phyloP scores from a whole-genome alignment of 2,329 filamentous ascomycete species.

The Tympanopsis confertula region DNA sequence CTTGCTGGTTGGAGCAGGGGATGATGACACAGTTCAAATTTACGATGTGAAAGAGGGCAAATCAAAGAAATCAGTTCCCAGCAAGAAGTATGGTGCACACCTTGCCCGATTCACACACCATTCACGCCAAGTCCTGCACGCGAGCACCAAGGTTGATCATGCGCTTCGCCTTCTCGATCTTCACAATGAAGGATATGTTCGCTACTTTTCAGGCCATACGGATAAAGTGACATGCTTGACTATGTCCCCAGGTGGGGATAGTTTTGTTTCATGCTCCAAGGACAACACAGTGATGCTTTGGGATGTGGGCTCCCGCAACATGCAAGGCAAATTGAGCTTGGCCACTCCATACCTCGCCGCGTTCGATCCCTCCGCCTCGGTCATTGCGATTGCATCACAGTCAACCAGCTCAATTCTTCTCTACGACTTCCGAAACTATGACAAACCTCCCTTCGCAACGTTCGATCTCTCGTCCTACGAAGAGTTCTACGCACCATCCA shows the following conservation, averaged over 20 bases:
- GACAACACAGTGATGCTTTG: slow-evolving; percentile 88
- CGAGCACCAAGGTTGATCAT: slow-evolving; percentile 88
- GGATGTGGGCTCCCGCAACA: slow-evolving; percentile 72
- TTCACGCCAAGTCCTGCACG: slow-evolving; percentile 82
- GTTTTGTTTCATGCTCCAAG: slow-evolving; percentile 81
- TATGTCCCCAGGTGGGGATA: slow-evolving; percentile 76
- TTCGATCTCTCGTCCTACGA: slow-evolving; percentile 61
- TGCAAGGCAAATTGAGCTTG: slow-evolving; percentile 70
- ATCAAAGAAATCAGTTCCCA: slow-evolving; percentile 77
- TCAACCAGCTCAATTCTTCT: slow-evolving; percentile 69
- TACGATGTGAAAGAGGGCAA: slow-evolving; percentile 88
- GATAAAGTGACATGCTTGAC: slow-evolving; percentile 72
- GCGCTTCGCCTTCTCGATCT: slow-evolving; percentile 78
- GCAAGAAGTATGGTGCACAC: slow-evolving; percentile 94
- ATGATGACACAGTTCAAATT: slow-evolving; percentile 89
- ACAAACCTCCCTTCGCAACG: slow-evolving; percentile 76
- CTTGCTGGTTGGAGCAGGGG: slow-evolving; percentile 78
- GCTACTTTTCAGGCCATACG: slow-evolving; percentile 89
- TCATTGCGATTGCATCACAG: slow-evolving; percentile 82
- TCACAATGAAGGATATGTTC: slow-evolving; percentile 91
- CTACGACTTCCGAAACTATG: slow-evolving; percentile 88
- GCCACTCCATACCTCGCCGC: slow-evolving; percentile 72
- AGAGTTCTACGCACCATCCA: slow-evolving; percentile 40
- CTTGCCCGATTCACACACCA: slow-evolving; percentile 91
- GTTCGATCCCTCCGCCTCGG: slow-evolving; percentile 82